Evolutionary conservation across 768 basidiomycete species (phyloP).

Genomic region (Hysterangium stoloniferum): DNA sequence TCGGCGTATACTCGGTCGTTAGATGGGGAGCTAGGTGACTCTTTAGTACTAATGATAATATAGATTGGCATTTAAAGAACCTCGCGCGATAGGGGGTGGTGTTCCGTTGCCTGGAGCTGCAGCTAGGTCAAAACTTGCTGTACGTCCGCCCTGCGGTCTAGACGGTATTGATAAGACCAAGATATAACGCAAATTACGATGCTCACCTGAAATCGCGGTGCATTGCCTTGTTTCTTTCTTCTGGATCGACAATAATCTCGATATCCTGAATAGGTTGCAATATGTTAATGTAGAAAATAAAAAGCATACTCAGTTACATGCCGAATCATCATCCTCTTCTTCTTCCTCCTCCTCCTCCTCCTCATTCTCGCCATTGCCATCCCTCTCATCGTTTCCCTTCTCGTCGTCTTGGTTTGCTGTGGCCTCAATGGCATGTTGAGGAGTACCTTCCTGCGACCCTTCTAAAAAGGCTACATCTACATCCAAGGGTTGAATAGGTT

Average conservation of each 20-base stretch:
- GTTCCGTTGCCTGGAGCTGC: slow-evolving; percentile 23
- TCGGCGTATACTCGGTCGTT: slow-evolving; percentile 69
- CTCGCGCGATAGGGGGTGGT: slow-evolving; percentile 25
- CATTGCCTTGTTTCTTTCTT: slow-evolving; percentile 3
- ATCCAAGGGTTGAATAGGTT: slow-evolving; percentile 34
- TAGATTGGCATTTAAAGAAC: slow-evolving; percentile 9
- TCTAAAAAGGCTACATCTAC: slow-evolving; percentile 39
- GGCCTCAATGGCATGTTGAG: slow-evolving; percentile 20
- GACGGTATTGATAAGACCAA: slow-evolving; percentile 3
- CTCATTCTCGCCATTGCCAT: slow-evolving; percentile 27
- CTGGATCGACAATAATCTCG: slow-evolving; percentile 85
- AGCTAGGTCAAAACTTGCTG: slow-evolving; percentile 19
- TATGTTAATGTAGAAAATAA: background rate
- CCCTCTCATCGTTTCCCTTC: slow-evolving; percentile 22
- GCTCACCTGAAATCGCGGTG: slow-evolving; percentile 69
- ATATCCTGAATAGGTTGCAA: slow-evolving; percentile 47
- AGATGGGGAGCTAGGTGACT: slow-evolving; percentile 42
- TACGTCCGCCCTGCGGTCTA: slow-evolving; percentile 18
- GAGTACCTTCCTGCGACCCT: slow-evolving; percentile 42
- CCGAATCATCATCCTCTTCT: slow-evolving; percentile 33
- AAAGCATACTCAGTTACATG: slow-evolving; percentile 9
- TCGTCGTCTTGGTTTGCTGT: slow-evolving; percentile 1
- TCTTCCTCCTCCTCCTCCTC: slow-evolving; percentile 31
- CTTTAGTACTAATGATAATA: slow-evolving; percentile 11
- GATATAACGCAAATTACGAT: slow-evolving; percentile 1